Conservation (phyloP, 352 stramenopile species). For the Phytophthora crassamura region DNA sequence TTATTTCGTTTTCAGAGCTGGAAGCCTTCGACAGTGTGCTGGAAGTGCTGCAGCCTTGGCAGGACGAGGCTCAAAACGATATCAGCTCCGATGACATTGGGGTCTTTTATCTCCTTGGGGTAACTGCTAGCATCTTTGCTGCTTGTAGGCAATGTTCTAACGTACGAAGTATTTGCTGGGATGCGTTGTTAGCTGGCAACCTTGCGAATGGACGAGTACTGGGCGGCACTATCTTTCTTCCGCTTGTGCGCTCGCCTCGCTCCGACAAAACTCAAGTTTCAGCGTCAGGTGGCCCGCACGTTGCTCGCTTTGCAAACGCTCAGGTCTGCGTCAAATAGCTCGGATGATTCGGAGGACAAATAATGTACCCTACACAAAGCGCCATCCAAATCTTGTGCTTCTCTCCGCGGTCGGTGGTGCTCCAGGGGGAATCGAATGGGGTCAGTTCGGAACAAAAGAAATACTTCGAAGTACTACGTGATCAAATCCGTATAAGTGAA, state of each 20-base stretch:
- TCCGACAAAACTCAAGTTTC: slow-evolving; percentile 55
- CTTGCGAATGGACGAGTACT: slow-evolving; percentile 40
- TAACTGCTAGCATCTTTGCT: slow-evolving; percentile 21
- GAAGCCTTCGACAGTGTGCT: slow-evolving; percentile 38
- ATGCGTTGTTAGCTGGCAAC: slow-evolving; percentile 45
- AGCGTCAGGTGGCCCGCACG: slow-evolving; percentile 53
- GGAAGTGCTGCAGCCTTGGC: slow-evolving; percentile 34
- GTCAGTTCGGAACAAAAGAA: too few relatives aligned
- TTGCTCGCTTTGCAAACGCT: slow-evolving; percentile 49
- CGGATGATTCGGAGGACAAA: slow-evolving; percentile 17
- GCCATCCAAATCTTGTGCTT: too few relatives aligned
- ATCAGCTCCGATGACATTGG: slow-evolving; percentile 7
- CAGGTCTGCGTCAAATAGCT: slow-evolving; percentile 32
- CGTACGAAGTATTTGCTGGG: background rate
- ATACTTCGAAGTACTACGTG: too few relatives aligned
- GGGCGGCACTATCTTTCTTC: slow-evolving; percentile 57
- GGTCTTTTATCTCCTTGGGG: slow-evolving; percentile 59
- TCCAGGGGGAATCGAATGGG: too few relatives aligned
- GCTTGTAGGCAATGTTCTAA: slow-evolving; percentile 4
- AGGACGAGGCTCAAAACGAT: slow-evolving; percentile 13
- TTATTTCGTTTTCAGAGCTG: slow-evolving; percentile 34
- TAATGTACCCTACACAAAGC: too few relatives aligned
- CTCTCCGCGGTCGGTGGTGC: too few relatives aligned
- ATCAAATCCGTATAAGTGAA: too few relatives aligned
- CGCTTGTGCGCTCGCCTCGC: slow-evolving; percentile 47